Percentiles rank a stretch among this genome's conserved stretches.
These are phyloP conservation scores for Anisodus tanguticus DNA, from an alignment of 257 asterid species.

Conservation along the genomic window DNA sequence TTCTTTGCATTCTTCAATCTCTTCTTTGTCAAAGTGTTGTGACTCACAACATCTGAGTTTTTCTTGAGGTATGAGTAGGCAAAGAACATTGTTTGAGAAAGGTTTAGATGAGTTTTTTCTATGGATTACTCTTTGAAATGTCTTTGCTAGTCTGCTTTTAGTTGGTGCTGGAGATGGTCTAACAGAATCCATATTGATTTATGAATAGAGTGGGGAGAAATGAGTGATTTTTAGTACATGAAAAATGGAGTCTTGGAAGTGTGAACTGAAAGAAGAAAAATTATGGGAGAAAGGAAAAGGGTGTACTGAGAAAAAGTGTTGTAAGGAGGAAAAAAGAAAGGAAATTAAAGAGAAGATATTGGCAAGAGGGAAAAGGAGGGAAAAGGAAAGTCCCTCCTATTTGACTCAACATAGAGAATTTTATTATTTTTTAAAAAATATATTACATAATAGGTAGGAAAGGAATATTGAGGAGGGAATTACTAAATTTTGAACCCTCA, in stretches of 20 bases:
- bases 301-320: constrained; percentile 33
- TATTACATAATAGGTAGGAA: no score
- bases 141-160: constrained; percentile 61
- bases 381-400: constrained; percentile 34
- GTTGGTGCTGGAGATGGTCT: constrained; percentile 50
- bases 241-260: constrained; percentile 17
- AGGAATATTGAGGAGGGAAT: no score
- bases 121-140: constrained; percentile 60
- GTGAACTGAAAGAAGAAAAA: constrained; percentile 2
- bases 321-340: constrained; percentile 28
- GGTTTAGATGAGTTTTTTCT: constrained; percentile 48
- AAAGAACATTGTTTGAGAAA: constrained; percentile 60
- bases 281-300: constrained; percentile 1
- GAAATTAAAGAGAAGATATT: not conserved
- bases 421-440: no score
- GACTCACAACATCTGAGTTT: constrained; percentile 87
- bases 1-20: constrained; percentile 53
- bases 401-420: constrained; percentile 38
- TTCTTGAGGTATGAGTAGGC: constrained; percentile 77
- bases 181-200: constrained; percentile 62
- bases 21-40: constrained; percentile 60
- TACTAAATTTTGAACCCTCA: no score
- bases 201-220: not conserved
- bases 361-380: constrained; percentile 3
- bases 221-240: constrained; percentile 15